phyloP scores from a whole-genome alignment of 2,329 filamentous ascomycete species.

The Dothistroma septosporum region DNA sequence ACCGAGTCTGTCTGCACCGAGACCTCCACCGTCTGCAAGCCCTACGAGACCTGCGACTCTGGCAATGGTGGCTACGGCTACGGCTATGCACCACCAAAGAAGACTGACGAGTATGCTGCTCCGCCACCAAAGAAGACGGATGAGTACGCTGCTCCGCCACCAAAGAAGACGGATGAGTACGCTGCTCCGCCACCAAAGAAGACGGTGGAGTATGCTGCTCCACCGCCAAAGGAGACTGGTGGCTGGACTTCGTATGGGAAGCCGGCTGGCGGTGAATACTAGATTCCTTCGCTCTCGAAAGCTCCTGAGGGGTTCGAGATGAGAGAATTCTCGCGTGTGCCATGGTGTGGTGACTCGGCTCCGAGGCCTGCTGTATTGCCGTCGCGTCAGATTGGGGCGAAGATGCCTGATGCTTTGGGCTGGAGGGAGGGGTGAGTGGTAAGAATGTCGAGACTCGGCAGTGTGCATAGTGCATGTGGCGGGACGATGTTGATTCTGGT shows the following conservation, averaged over 20 bases:
- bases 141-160: background rate
- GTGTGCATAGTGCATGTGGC: background rate
- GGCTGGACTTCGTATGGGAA: background rate
- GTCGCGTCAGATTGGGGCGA: background rate
- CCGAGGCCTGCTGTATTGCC: background rate
- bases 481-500: too few species aligned
- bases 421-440: background rate
- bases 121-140: background rate
- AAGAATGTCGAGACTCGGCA: background rate
- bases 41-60: background rate
- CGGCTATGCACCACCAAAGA: background rate
- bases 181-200: background rate
- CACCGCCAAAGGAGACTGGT: background rate
- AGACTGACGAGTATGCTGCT: background rate
- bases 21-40: conserved; percentile 13
- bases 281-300: background rate
- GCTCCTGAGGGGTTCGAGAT: background rate
- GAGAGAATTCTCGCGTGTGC: too few species aligned
- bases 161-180: background rate
- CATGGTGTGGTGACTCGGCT: background rate
- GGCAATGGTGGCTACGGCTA: background rate
- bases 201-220: background rate
- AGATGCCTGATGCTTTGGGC: background rate
- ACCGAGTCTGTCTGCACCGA: conserved; percentile 17
- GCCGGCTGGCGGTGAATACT: background rate